These are phyloP conservation scores for Hanseniaspora occidentalis DNA, from an alignment of 805 yeast species.

Conservation along the genomic window DNA sequence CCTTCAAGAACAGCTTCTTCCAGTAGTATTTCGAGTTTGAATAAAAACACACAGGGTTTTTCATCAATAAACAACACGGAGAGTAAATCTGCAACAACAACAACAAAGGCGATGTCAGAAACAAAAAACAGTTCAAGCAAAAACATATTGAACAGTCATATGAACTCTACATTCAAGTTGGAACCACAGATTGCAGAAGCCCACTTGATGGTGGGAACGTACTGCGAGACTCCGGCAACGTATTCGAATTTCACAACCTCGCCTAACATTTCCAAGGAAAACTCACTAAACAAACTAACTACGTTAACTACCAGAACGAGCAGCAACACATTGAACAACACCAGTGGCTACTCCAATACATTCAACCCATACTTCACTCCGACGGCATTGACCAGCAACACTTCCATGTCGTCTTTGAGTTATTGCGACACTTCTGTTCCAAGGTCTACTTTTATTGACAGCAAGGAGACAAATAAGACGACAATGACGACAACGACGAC, in stretches of 20 bases:
- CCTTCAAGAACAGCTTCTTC: constrained; percentile 14
- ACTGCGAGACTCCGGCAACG: constrained; percentile 21
- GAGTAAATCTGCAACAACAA: neutral
- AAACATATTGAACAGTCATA: neutral
- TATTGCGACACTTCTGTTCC: no score
- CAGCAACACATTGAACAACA: constrained; percentile 2
- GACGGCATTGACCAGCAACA: neutral
- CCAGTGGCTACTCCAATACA: no score
- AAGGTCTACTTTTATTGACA: no score
- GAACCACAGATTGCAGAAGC: constrained; percentile 20
- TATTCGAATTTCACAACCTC: constrained; percentile 18
- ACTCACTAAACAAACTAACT: no score
- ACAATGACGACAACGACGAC: no score
- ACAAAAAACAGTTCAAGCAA: constrained; percentile 12
- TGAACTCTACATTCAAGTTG: constrained; percentile 19
- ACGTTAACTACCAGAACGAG: neutral
- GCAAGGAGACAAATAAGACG: no score
- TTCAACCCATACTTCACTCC: no score
- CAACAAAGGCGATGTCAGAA: neutral
- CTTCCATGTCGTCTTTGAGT: neutral
- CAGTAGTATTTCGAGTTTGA: neutral
- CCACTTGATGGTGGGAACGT: constrained; percentile 23
- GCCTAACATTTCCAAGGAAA: constrained; percentile 18
- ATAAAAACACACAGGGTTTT: no score
- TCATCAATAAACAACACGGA: neutral